Evolutionary conservation across 495 filamentous ascomycete genomes (phyloP), one percentile per base, ranked within the genome.

Genomic region (Hypoxylon lenormandii): DNA sequence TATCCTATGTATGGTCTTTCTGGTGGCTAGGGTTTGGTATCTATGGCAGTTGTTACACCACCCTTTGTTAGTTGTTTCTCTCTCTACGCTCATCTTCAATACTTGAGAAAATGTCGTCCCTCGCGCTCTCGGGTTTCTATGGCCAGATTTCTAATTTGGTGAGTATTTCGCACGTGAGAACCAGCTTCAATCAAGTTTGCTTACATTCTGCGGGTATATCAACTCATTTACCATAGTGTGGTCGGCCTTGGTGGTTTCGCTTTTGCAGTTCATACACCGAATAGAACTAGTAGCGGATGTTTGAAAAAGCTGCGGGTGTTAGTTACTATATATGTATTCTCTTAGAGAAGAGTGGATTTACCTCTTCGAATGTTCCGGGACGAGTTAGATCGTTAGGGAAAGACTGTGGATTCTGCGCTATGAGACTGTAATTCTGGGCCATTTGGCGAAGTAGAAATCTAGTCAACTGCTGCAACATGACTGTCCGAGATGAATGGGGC

Each of bases 31-130:
- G 64, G 89, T 87, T 72, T 96, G 91, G 73, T 98, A 97, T 21
- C 92, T 84, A 54, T 90, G 88, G 66, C 96, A 98, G 64, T 87
- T 86, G 58, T 89, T 90, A 72, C 95, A 98, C 92, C 92, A 98
- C 3, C 94, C 95, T 61, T 92, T 84, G 11, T 87, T 90, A 22
- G 89, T 87, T 1, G 90, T 90, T 66, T 96, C 90, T 12, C 90
- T 81, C 70, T 97, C 93, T 12, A 98, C 91, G 54, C 93, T 94
- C 48, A 88, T 87, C 72, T 95, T 93, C 37, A 97, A 78, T 21
- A 94, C 86, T 68, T 92, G 88, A 0, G 92, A 94, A 72, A 97
- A 97, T 10, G 84, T 84, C 22, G 79, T 80, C 36, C 83, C 85
- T 45, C 87, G 83, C 0, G 82, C 76, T 51, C 83, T 85, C 23